phyloP scores from a whole-genome alignment of 371 early-diverging fungal species.

The Mortierella sp. region DNA sequence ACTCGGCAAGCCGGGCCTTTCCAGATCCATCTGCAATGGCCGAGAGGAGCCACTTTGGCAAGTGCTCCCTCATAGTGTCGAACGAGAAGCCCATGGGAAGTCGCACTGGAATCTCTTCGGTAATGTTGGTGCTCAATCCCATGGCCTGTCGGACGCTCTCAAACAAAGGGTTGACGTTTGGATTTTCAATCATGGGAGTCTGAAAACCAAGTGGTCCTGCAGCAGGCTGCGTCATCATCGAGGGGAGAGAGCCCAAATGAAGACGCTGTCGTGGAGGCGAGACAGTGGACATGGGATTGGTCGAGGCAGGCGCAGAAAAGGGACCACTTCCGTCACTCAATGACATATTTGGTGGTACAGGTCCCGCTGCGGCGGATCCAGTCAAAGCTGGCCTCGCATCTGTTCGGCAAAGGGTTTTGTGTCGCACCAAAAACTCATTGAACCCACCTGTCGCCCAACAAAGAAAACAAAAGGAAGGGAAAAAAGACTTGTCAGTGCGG shows the following conservation, averaged over 20 bases:
- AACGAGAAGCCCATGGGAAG: conserved; percentile 45
- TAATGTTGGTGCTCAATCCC: conserved; percentile 53
- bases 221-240: conserved; percentile 46
- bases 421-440: conserved; percentile 22
- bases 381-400: conserved; percentile 11
- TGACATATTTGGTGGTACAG: conserved; percentile 18
- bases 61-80: conserved; percentile 29
- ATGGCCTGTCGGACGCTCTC: conserved; percentile 57
- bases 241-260: conserved; percentile 52
- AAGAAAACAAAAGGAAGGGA: neutral
- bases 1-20: conserved; percentile 40
- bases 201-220: conserved; percentile 44
- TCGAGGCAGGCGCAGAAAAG: neutral
- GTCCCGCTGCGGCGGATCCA: conserved; percentile 4
- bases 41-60: conserved; percentile 37
- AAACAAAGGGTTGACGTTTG: conserved; percentile 55
- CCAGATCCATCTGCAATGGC: conserved; percentile 39
- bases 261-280: conserved; percentile 54
- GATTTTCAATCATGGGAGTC: conserved; percentile 57
- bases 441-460: conserved; percentile 31
- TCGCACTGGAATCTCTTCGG: conserved; percentile 55
- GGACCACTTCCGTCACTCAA: conserved; percentile 7
- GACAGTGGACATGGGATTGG: conserved; percentile 20
- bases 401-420: conserved; percentile 28
- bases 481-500: neutral